Evolutionary conservation across 176 grass and related monocot genomes (phyloP).

Genomic region (Hordeum marinum): DNA sequence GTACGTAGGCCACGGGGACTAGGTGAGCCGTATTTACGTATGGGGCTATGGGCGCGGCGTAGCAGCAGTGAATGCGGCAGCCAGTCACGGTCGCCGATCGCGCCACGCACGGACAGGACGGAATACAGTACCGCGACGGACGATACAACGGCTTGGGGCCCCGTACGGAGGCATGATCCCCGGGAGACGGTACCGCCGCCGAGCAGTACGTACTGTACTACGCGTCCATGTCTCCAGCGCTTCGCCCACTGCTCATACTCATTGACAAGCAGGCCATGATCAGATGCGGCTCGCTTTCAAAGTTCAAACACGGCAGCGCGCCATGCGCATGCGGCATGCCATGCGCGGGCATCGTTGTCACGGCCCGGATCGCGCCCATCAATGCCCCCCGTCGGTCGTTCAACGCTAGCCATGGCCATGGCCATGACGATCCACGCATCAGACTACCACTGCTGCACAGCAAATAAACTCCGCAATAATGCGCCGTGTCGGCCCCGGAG

Average conservation of each 20-base stretch:
- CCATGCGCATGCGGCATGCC: not conserved
- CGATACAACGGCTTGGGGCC: not conserved
- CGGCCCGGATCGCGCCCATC: not conserved
- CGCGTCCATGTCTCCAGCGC: not conserved
- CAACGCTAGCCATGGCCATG: not conserved
- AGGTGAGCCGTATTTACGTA: not conserved
- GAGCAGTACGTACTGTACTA: not conserved
- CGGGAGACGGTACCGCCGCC: too few relatives aligned
- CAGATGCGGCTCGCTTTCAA: not conserved
- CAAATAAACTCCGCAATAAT: slow-evolving; percentile 17
- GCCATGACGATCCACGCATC: not conserved
- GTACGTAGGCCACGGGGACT: not conserved
- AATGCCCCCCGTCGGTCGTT: not conserved
- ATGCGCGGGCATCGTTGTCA: not conserved
- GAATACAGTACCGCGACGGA: not conserved
- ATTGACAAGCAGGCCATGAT: too few relatives aligned
- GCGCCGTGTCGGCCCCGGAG: slow-evolving; percentile 1
- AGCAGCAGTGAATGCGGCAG: not conserved
- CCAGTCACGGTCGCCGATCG: not conserved
- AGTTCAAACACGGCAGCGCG: not conserved
- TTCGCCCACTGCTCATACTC: too few relatives aligned
- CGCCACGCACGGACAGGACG: not conserved
- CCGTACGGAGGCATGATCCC: not conserved
- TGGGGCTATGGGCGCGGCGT: not conserved
- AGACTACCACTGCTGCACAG: not conserved